These are phyloP conservation scores for Spathaspora hagerdaliae DNA, from an alignment of 805 yeast species.

Conservation along the genomic window DNA sequence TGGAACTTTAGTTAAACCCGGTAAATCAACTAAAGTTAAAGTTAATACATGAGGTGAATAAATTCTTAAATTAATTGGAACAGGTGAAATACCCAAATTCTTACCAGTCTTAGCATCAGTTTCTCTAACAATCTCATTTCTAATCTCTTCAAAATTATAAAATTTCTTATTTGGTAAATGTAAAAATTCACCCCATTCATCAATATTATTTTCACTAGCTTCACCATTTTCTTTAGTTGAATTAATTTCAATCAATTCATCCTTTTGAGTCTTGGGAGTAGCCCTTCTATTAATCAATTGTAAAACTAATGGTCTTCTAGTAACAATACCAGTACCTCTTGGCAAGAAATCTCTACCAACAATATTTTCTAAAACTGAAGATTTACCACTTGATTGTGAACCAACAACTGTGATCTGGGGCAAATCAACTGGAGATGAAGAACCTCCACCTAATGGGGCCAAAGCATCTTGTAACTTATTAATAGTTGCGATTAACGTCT, in stretches of 20 bases:
- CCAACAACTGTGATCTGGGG: slow-evolving; percentile 97
- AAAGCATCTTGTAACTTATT: slow-evolving; percentile 94
- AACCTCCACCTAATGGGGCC: slow-evolving; percentile 90
- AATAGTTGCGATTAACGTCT: slow-evolving; percentile 73
- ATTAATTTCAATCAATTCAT: slow-evolving; percentile 43
- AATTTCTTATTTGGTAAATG: slow-evolving; percentile 87
- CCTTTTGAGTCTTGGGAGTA: slow-evolving; percentile 12
- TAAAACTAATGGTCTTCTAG: slow-evolving; percentile 80
- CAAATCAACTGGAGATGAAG: slow-evolving; percentile 83
- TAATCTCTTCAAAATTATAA: slow-evolving; percentile 82
- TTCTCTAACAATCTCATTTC: slow-evolving; percentile 87
- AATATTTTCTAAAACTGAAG: slow-evolving; percentile 84
- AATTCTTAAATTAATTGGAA: slow-evolving; percentile 89
- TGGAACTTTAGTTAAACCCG: slow-evolving; percentile 97
- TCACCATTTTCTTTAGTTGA: slow-evolving; percentile 43
- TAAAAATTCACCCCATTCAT: slow-evolving; percentile 97
- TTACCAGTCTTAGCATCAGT: slow-evolving; percentile 81
- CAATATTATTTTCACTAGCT: slow-evolving; percentile 64
- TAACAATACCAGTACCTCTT: slow-evolving; percentile 89
- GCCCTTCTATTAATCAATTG: slow-evolving; percentile 74
- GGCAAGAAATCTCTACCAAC: slow-evolving; percentile 91
- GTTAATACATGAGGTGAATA: slow-evolving; percentile 93
- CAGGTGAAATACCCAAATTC: slow-evolving; percentile 83
- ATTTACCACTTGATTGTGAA: slow-evolving; percentile 85
- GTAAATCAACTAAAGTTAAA: slow-evolving; percentile 90